These are phyloP conservation scores for Botrytis deweyae DNA, from an alignment of 2,329 filamentous ascomycete genomes.

Conservation along the genomic window DNA sequence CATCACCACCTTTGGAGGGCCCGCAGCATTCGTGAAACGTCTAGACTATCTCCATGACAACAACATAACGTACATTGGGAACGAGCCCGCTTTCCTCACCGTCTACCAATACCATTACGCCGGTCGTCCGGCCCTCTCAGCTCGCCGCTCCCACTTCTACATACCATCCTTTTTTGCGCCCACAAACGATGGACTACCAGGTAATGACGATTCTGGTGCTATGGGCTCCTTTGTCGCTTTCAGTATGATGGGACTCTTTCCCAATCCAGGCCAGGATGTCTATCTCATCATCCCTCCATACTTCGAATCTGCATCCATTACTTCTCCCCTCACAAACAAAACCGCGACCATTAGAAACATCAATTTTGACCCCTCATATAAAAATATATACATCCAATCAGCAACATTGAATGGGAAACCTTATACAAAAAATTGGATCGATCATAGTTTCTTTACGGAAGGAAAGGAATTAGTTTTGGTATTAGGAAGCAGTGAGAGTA, in stretches of 20 bases:
- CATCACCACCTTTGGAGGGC: slow-evolving; percentile 60
- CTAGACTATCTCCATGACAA: slow-evolving; percentile 65
- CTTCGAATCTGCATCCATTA: slow-evolving; percentile 60
- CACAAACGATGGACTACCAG: slow-evolving; percentile 59
- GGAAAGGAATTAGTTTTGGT: slow-evolving; percentile 63
- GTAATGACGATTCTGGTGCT: slow-evolving; percentile 69
- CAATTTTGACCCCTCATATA: slow-evolving; percentile 60
- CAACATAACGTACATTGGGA: slow-evolving; percentile 62
- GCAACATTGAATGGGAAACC: slow-evolving; percentile 59
- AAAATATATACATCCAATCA: slow-evolving; percentile 62
- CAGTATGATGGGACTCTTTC: slow-evolving; percentile 52
- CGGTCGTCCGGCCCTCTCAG: slow-evolving; percentile 52
- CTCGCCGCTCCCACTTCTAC: slow-evolving; percentile 57
- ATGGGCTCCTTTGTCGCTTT: slow-evolving; percentile 46
- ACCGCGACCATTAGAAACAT: slow-evolving; percentile 58
- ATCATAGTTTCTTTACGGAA: slow-evolving; percentile 65
- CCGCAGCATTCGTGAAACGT: slow-evolving; percentile 55
- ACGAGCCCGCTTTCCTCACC: slow-evolving; percentile 62
- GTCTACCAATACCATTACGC: slow-evolving; percentile 71
- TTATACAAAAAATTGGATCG: slow-evolving; percentile 67
- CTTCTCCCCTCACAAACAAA: slow-evolving; percentile 55
- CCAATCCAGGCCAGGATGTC: slow-evolving; percentile 67
- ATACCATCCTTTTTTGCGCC: slow-evolving; percentile 64
- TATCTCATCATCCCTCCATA: slow-evolving; percentile 69
- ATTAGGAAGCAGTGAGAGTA: slow-evolving; percentile 58